Conservation (phyloP, 257 asterid species). For the Nyctanthes arbortristis region DNA sequence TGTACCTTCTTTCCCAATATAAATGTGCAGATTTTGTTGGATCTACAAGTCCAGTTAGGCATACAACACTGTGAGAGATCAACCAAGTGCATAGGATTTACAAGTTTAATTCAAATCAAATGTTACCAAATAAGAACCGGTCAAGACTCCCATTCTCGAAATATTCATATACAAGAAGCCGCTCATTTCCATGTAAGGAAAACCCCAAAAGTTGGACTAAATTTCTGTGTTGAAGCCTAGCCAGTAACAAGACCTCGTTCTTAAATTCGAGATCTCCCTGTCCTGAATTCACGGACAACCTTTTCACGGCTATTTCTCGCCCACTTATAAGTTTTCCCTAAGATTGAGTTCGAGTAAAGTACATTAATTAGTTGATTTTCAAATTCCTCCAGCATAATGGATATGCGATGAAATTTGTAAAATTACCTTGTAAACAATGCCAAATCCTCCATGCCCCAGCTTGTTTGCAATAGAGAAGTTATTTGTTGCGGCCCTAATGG, state of each 20-base stretch:
- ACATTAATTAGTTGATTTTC: background rate
- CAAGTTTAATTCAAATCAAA: background rate
- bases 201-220: conserved; percentile 10
- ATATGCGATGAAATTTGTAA: background rate
- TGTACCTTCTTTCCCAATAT: conserved; percentile 47
- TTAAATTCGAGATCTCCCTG: conserved; percentile 45
- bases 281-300: conserved; percentile 28
- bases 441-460: conserved; percentile 2
- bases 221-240: conserved; percentile 13
- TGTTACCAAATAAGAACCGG: conserved; percentile 32
- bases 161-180: conserved; percentile 4
- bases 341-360: background rate
- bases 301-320: conserved; percentile 38
- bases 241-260: conserved; percentile 29
- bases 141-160: conserved; percentile 7
- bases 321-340: conserved; percentile 38
- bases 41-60: background rate
- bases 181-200: conserved; percentile 4
- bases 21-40: conserved; percentile 10
- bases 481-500: background rate
- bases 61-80: background rate
- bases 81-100: no score
- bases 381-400: background rate
- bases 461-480: background rate
- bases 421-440: background rate